Evolutionary conservation across 257 asterid genomes (phyloP), one percentile per base, ranked within the genome.

Genomic region (Nicotiana sylvestris): DNA sequence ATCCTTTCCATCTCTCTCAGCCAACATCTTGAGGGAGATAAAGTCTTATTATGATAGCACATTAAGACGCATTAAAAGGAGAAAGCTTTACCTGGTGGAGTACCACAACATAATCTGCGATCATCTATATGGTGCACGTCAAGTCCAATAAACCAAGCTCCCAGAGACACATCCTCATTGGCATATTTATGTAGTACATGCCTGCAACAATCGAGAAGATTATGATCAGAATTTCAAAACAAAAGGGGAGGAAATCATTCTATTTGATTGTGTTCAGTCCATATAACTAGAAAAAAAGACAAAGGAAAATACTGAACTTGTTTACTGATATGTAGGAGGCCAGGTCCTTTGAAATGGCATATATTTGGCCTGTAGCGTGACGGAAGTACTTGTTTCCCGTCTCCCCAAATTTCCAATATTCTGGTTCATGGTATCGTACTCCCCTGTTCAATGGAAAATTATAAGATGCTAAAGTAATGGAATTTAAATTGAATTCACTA

Each of bases 71-170:
- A 15, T 15, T 21, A 2, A 51, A 51, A 51, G 64, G 80, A 51
- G 25, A 76, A 30, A 18, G 62, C 33, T 55, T 85, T 90, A 95
- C 98, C 97, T 0, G 99, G 97, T 3, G 92, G 95, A 53, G 99
- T 95, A 32, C 99, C 99, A 84, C 99, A 95, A 68, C 99, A 95
- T 87, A 95, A 77, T 90, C 99, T 89, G 18, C 98, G 90, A 78
- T 95, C 98, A 81, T 95, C 98, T 61, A 93, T 80, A 25, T 95
- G 99, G 10, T 81, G 88, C 43, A 95, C 99, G 7, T 95, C 98
- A 27, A 95, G 95, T 27, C 99, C 99, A 33, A 95, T 93, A 80
- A 95, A 95, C 99, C 99, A 95, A 25, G 99, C 85, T 66, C 99
- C 99, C 35, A 95, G 64, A 8, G 99, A 93, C 13, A 95, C 99